A percentile compares a stretch with the other conserved stretches of the same genome.
phyloP scores from a whole-genome alignment of 306 rosid genomes.

The Macrotyloma uniflorum region DNA sequence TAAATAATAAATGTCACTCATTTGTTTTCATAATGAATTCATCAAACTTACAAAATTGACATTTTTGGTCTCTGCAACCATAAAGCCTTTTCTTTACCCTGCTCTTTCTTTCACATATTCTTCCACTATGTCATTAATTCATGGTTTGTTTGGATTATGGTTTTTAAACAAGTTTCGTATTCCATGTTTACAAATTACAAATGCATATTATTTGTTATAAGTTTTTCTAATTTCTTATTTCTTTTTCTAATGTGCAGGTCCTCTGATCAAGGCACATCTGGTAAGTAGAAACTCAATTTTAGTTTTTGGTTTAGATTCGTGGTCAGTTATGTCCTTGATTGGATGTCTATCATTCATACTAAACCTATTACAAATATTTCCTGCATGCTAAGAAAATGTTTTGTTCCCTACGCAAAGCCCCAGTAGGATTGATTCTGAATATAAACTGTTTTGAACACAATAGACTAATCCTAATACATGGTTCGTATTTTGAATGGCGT shows the following conservation, averaged over 20 bases:
- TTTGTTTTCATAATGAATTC: slow-evolving; percentile 28
- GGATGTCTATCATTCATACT: slow-evolving; percentile 5
- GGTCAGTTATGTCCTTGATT: slow-evolving; percentile 24
- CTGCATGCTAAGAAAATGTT: background rate
- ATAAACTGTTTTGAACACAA: background rate
- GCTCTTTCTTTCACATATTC: background rate
- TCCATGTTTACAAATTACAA: background rate
- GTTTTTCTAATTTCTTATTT: slow-evolving; percentile 34
- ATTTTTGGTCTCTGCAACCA: background rate
- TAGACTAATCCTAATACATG: slow-evolving; percentile 13
- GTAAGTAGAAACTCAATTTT: slow-evolving; percentile 55
- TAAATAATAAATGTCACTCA: background rate
- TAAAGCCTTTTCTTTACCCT: background rate
- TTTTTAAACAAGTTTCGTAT: slow-evolving; percentile 1
- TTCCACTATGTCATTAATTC: slow-evolving; percentile 8
- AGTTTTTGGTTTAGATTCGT: background rate
- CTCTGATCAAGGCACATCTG: slow-evolving; percentile 79
- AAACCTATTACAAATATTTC: slow-evolving; percentile 9
- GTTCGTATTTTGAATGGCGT: background rate
- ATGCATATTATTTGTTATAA: slow-evolving; percentile 18
- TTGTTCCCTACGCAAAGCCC: background rate
- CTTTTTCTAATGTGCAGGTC: slow-evolving; percentile 48
- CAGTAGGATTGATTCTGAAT: background rate
- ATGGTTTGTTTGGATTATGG: slow-evolving; percentile 19
- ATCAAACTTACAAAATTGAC: background rate